phyloP scores from a whole-genome alignment of 192 early-diverging fungal genomes.

The Backusella tuberculispora region DNA sequence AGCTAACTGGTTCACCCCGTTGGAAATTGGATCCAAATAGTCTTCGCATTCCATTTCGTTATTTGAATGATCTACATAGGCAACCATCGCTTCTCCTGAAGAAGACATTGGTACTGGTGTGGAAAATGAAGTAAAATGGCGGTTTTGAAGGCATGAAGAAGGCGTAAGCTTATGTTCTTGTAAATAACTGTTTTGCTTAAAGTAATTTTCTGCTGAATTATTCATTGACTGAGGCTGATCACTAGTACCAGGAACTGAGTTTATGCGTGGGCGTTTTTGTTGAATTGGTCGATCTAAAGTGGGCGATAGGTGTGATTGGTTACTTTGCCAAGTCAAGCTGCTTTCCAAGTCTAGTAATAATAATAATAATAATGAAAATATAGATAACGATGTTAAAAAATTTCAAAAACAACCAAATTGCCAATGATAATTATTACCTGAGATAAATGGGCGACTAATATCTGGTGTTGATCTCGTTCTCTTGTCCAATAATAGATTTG shows the following conservation, averaged over 20 bases:
- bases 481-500: background rate
- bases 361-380: background rate
- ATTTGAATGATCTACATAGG: background rate
- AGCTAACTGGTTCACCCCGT: conserved; percentile 28
- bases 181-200: background rate
- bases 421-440: background rate
- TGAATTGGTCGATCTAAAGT: background rate
- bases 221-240: conserved; percentile 20
- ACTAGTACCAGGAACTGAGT: conserved; percentile 30
- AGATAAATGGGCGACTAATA: background rate
- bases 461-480: background rate
- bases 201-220: background rate
- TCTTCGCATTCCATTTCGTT: background rate
- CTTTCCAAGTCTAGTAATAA: conserved; percentile 13
- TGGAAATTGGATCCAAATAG: conserved; percentile 19
- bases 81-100: background rate
- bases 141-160: background rate
- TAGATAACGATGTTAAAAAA: background rate
- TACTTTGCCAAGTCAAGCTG: conserved; percentile 8
- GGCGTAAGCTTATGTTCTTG: background rate
- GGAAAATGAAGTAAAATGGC: background rate
- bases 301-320: background rate
- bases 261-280: conserved; percentile 28
- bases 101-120: background rate
- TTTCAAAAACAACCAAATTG: conserved; percentile 11